Base-by-base conservation (phyloP, 2,329 filamentous ascomycete genomes). In the Aureobasidium sp. region DNA sequence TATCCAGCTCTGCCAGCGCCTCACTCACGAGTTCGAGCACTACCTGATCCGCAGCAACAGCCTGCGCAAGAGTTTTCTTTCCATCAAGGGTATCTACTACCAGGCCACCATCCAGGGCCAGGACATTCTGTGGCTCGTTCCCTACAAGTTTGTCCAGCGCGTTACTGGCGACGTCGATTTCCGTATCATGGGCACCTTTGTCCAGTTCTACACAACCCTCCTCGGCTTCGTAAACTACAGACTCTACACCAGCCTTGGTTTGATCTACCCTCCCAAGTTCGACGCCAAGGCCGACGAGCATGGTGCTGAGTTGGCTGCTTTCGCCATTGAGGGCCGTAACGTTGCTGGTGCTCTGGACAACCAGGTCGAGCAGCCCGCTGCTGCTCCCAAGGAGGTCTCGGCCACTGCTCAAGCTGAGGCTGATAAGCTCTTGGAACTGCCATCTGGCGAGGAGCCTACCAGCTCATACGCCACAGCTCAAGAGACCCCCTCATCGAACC, bases 81-180 rank as follows among this genome's bases (percentile, higher is more conserved):
- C 91, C 1, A 97, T 99, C 78, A 99, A 99, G 82, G 94, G 94
- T 65, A 97, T 99, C 71, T 99, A 99, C 80, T 99, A 97, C 77
- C 93, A 97, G 78, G 94, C 93, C 29, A 97, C 88, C 57, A 95
- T 99, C 65, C 91, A 97, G 75, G 94, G 94, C 53, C 92, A 99
- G 78, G 93, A 97, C 71, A 89, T 99, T 54, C 81, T 97, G 67
- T 99, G 94, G 94, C 82, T 99, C 42, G 93, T 97, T 11, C 94
- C 94, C 1, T 99, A 99, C 80, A 91, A 91, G 75, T 99, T 99
- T 77, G 96, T 97, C 71, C 94, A 99, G 80, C 83, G 90, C 68
- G 87, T 96, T 15, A 90, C 94, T 44, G 90, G 89, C 63, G 94
- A 99, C 75, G 89, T 99, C 66, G 94, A 99, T 75, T 99, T 97